phyloP scores from a whole-genome alignment of 495 filamentous ascomycete species.

The Viridothelium virens region DNA sequence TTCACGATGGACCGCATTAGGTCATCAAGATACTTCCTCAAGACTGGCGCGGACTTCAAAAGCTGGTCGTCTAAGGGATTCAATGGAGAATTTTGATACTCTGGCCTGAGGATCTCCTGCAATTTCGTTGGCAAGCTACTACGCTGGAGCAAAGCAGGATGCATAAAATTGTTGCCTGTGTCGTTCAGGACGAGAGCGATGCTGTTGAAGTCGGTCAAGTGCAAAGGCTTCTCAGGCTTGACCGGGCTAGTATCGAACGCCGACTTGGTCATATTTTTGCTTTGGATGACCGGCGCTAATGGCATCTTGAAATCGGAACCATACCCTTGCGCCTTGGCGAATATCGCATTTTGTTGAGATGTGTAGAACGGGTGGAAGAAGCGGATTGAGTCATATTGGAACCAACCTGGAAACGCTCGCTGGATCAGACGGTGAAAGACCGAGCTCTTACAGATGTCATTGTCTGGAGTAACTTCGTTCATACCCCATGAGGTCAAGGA shows the following conservation, averaged over 20 bases:
- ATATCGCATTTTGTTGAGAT: conserved; percentile 9
- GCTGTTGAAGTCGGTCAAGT: conserved; percentile 18
- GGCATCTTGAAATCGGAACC: conserved; percentile 3
- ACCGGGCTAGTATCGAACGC: conserved; percentile 1
- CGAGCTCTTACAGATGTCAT: conserved; percentile 8
- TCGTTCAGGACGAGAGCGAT: conserved; percentile 16
- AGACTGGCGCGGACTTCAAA: conserved; percentile 3
- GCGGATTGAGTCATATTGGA: conserved; percentile 5
- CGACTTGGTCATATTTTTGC: background rate
- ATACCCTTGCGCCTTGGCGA: conserved; percentile 11
- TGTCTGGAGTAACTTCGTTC: conserved; percentile 12
- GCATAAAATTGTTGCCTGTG: conserved; percentile 15
- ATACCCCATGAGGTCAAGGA: conserved; percentile 11
- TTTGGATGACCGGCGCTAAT: background rate
- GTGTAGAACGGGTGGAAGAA: conserved; percentile 11
- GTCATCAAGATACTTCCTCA: conserved; percentile 13
- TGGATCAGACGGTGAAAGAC: conserved; percentile 12
- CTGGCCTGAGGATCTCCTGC: conserved; percentile 16
- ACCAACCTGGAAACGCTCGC: conserved; percentile 11
- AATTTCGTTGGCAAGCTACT: conserved; percentile 18
- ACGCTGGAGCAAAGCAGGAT: conserved; percentile 18
- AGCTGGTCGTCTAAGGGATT: conserved; percentile 8
- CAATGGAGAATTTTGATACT: conserved; percentile 5
- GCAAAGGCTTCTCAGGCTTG: conserved; percentile 20
- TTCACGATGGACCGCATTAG: conserved; percentile 6